phyloP scores from a whole-genome alignment of 1,284 basidiomycete genomes.

The Papiliotrema nemorosa region DNA sequence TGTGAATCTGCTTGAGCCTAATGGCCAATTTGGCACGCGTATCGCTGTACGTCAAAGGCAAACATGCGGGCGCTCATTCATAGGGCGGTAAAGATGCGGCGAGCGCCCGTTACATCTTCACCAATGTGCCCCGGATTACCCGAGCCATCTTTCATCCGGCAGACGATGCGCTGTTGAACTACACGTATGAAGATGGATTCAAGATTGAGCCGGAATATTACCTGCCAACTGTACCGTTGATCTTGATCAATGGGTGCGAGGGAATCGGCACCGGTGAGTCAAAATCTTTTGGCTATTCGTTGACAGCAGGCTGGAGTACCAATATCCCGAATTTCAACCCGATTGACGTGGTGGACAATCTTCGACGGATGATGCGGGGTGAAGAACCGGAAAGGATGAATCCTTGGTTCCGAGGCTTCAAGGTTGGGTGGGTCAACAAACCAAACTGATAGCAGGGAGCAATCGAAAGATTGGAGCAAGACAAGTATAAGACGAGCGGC shows the following conservation, averaged over 20 bases:
- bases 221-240: conserved; percentile 82
- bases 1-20: conserved; percentile 81
- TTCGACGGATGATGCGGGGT: conserved; percentile 79
- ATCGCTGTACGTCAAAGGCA: conserved; percentile 37
- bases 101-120: conserved; percentile 95
- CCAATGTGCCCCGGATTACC: conserved; percentile 73
- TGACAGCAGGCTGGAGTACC: conserved; percentile 82
- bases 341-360: conserved; percentile 79
- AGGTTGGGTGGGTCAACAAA: conserved; percentile 26
- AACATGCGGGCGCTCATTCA: conserved; percentile 21
- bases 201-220: conserved; percentile 94
- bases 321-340: conserved; percentile 93
- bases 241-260: conserved; percentile 91
- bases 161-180: conserved; percentile 81
- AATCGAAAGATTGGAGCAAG: conserved; percentile 72
- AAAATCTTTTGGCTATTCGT: conserved; percentile 1
- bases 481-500: conserved; percentile 85
- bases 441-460: conserved; percentile 56
- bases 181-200: conserved; percentile 82
- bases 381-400: conserved; percentile 82
- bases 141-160: conserved; percentile 74
- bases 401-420: conserved; percentile 97
- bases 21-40: conserved; percentile 96
- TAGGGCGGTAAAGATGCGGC: conserved; percentile 93
- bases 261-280: conserved; percentile 89